Evolutionary conservation across 148 eudicot genomes (phyloP).

Genomic region (Chenopodium quinoa): DNA sequence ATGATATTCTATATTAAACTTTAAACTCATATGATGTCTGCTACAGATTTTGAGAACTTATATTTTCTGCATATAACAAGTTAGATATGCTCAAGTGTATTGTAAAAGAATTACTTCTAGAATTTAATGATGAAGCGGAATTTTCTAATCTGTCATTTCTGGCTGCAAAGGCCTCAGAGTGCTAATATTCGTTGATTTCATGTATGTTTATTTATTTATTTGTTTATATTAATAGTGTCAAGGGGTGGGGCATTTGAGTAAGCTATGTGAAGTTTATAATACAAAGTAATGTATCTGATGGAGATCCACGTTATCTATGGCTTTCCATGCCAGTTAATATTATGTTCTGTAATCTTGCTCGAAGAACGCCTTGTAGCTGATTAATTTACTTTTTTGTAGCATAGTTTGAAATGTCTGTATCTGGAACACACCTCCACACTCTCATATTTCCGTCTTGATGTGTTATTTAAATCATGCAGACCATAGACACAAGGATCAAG

Average conservation of each 20-base stretch:
- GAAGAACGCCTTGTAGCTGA: not conserved
- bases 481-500: slow-evolving; percentile 81
- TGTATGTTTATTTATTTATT: not conserved
- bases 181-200: not conserved
- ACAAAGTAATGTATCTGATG: not conserved
- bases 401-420: not conserved
- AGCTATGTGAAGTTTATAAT: not conserved
- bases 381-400: not conserved
- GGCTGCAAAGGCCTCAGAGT: not conserved
- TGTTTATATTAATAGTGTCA: no score
- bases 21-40: not conserved
- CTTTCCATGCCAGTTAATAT: not conserved
- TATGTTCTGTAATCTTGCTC: not conserved
- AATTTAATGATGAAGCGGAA: not conserved
- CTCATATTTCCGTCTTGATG: slow-evolving; percentile 7
- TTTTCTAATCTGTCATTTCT: not conserved
- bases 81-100: not conserved
- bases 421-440: not conserved
- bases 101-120: not conserved
- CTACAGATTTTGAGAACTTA: not conserved
- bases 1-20: not conserved
- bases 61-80: not conserved
- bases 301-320: not conserved
- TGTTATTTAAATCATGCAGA: slow-evolving; percentile 41
- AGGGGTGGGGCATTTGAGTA: not conserved